These are phyloP conservation scores for Kodamaea leandrae DNA, from an alignment of 805 yeast species.

Conservation along the genomic window DNA sequence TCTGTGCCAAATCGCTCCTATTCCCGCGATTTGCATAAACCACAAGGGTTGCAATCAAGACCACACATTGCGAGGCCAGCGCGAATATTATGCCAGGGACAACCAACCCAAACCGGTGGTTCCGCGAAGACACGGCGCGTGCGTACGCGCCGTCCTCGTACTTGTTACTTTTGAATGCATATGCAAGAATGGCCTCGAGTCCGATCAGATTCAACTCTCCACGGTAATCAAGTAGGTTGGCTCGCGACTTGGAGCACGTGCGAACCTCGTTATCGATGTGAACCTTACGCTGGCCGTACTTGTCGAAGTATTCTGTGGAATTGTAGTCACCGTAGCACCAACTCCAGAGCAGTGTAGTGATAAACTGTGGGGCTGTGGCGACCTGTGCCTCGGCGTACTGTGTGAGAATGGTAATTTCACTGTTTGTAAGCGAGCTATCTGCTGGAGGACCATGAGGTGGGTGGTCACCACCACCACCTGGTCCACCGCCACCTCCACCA, in stretches of 20 bases:
- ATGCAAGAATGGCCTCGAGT: constrained; percentile 44
- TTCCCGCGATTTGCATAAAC: constrained; percentile 38
- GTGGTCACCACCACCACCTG: neutral
- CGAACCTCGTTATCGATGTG: constrained; percentile 5
- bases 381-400: constrained; percentile 48
- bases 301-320: constrained; percentile 13
- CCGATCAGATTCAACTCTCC: constrained; percentile 39
- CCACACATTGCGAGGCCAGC: constrained; percentile 25
- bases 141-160: constrained; percentile 13
- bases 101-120: constrained; percentile 20
- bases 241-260: neutral
- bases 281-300: constrained; percentile 14
- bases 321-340: constrained; percentile 48
- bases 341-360: constrained; percentile 38
- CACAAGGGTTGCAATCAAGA: constrained; percentile 28
- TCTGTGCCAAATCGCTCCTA: constrained; percentile 28
- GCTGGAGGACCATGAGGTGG: constrained; percentile 12
- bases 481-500: too few relatives aligned
- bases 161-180: constrained; percentile 38
- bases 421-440: constrained; percentile 34
- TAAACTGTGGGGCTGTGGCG: constrained; percentile 47
- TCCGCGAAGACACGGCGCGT: constrained; percentile 13
- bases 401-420: constrained; percentile 46
- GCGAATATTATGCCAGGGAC: constrained; percentile 29
- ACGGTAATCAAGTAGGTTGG: constrained; percentile 40